Conservation (phyloP, 768 basidiomycete genomes). For the Boletus rufocinnamomeus region DNA sequence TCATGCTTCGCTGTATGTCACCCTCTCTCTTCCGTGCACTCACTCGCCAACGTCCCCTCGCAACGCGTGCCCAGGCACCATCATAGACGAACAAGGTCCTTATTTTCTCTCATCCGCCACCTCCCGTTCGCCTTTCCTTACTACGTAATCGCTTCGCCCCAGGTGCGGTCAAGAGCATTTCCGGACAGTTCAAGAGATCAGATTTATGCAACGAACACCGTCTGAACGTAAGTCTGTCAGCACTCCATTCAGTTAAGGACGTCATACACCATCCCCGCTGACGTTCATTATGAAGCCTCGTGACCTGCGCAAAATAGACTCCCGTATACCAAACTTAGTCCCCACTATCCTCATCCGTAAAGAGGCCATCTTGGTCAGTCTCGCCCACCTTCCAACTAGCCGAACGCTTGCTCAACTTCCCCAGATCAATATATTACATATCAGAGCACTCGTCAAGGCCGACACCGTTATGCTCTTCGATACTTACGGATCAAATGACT, state of each 20-base stretch:
- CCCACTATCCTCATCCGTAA: conserved; percentile 90
- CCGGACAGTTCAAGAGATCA: conserved; percentile 87
- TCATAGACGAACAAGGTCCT: conserved; percentile 81
- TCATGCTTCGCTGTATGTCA: conserved; percentile 86
- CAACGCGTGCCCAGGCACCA: conserved; percentile 60
- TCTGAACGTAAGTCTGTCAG: conserved; percentile 70
- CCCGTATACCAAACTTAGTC: conserved; percentile 89
- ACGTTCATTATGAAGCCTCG: conserved; percentile 61
- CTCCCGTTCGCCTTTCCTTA: conserved; percentile 9
- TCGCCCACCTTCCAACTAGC: neutral
- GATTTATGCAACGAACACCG: conserved; percentile 87
- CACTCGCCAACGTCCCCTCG: conserved; percentile 13
- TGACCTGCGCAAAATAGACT: conserved; percentile 96
- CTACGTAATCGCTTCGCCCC: conserved; percentile 33
- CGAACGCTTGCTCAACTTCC: conserved; percentile 14
- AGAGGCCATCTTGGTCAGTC: conserved; percentile 80
- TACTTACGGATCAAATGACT: conserved; percentile 85
- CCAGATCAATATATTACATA: conserved; percentile 91
- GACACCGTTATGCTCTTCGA: conserved; percentile 92
- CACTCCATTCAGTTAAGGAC: conserved; percentile 12
- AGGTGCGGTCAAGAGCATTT: conserved; percentile 87
- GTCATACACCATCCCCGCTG: conserved; percentile 25
- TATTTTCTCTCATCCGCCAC: conserved; percentile 22
- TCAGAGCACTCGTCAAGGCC: conserved; percentile 92
- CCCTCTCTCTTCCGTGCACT: conserved; percentile 9